Conservation (phyloP, 352 stramenopile genomes). For the Elongisporangium prolatum region DNA sequence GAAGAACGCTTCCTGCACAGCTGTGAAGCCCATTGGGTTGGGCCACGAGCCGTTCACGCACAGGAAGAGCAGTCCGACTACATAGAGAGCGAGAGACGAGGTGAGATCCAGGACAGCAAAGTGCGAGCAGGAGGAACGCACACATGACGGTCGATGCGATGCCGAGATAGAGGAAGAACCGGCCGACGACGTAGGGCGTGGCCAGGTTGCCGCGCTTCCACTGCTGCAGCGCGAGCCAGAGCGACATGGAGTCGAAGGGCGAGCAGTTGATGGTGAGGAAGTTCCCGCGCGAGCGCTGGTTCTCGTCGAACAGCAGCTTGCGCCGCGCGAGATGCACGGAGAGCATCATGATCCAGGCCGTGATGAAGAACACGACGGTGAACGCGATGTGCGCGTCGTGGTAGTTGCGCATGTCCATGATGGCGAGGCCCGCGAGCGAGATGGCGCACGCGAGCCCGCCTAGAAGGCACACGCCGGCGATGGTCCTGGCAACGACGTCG, state of each 20-base stretch:
- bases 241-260: conserved; percentile 13
- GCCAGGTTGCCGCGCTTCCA: conserved; percentile 50
- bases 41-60: conserved; percentile 78
- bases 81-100: too few species aligned
- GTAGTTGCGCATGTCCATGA: conserved; percentile 72
- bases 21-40: conserved; percentile 78
- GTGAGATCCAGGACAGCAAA: too few species aligned
- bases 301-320: conserved; percentile 33
- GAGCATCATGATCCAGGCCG: conserved; percentile 64
- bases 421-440: conserved; percentile 60
- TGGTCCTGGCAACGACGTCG: not conserved
- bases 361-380: conserved; percentile 75
- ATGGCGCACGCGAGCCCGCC: conserved; percentile 24
- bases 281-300: not conserved
- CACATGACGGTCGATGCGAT: conserved; percentile 61
- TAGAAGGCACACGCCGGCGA: conserved; percentile 14
- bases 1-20: conserved; percentile 77
- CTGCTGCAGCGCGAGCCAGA: conserved; percentile 31
- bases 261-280: conserved; percentile 5
- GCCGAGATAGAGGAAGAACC: conserved; percentile 37
- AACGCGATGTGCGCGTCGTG: conserved; percentile 69
- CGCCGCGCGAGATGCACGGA: conserved; percentile 44
- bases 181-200: conserved; percentile 45
- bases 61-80: conserved; percentile 74
- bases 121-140: conserved; percentile 27